Evolutionary conservation across 2,329 filamentous ascomycete species (phyloP).

Genomic region (Tolypocladium tropicale): DNA sequence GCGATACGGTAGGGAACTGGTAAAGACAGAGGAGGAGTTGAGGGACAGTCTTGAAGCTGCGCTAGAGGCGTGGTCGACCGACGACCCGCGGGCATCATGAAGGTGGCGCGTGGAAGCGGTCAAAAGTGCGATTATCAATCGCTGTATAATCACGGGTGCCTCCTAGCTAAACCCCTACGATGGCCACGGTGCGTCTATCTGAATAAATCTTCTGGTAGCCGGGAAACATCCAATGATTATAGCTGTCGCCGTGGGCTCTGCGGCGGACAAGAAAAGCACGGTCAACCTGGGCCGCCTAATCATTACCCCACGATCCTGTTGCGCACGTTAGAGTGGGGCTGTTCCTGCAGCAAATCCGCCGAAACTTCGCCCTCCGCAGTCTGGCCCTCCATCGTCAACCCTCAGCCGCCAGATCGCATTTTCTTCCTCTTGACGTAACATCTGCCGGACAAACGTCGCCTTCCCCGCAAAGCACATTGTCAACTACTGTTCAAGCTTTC

Average conservation of each 20-base stretch:
- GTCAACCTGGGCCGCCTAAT: no score
- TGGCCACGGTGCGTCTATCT: no score
- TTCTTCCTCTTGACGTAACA: background rate
- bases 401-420: background rate
- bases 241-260: no score
- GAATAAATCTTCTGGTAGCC: no score
- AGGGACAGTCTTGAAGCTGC: slow-evolving; percentile 21
- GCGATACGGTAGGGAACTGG: slow-evolving; percentile 32
- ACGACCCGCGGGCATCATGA: background rate
- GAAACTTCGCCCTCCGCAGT: background rate
- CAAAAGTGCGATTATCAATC: no score
- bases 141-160: no score
- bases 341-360: background rate
- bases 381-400: background rate
- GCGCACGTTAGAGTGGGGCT: background rate
- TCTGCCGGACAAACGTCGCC: background rate
- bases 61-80: slow-evolving; percentile 8
- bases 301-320: background rate
- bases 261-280: background rate
- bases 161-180: no score
- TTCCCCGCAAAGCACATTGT: background rate
- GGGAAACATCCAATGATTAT: no score
- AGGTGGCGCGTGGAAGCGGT: background rate
- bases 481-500: no score
- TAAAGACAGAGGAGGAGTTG: slow-evolving; percentile 31